phyloP scores from a whole-genome alignment of 1,139 yeast genomes.

The Geotrichum phurueaensis region DNA sequence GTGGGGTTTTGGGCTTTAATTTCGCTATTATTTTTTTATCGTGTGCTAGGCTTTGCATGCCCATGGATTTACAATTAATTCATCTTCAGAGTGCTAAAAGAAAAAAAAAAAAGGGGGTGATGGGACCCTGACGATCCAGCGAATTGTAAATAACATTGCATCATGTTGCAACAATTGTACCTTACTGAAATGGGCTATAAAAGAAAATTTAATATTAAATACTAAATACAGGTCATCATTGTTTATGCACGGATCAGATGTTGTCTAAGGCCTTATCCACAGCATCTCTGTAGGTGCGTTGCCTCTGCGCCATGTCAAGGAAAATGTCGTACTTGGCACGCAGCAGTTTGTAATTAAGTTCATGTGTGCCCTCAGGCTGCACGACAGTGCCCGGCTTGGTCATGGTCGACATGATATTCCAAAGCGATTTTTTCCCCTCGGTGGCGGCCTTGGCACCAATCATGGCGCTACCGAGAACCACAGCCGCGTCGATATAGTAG shows the following conservation, averaged over 20 bases:
- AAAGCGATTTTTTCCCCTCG: constrained; percentile 41
- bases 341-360: constrained; percentile 65
- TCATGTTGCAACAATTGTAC: too few relatives aligned
- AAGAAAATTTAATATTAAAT: not conserved
- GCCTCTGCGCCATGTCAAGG: constrained; percentile 79
- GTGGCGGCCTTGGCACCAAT: constrained; percentile 87
- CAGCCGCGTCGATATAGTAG: constrained; percentile 92
- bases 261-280: constrained; percentile 45
- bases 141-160: too few relatives aligned
- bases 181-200: not conserved
- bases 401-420: constrained; percentile 81
- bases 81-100: too few relatives aligned
- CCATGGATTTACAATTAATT: too few relatives aligned
- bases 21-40: too few relatives aligned
- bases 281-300: constrained; percentile 63
- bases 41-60: too few relatives aligned
- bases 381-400: constrained; percentile 81
- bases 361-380: constrained; percentile 50
- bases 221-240: not conserved
- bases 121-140: too few relatives aligned
- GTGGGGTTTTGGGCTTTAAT: too few relatives aligned
- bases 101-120: too few relatives aligned
- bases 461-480: constrained; percentile 90
- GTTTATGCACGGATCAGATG: not conserved
- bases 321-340: constrained; percentile 75